Conservation (phyloP, 345 rosid species). For the Carallia pectinifolia region DNA sequence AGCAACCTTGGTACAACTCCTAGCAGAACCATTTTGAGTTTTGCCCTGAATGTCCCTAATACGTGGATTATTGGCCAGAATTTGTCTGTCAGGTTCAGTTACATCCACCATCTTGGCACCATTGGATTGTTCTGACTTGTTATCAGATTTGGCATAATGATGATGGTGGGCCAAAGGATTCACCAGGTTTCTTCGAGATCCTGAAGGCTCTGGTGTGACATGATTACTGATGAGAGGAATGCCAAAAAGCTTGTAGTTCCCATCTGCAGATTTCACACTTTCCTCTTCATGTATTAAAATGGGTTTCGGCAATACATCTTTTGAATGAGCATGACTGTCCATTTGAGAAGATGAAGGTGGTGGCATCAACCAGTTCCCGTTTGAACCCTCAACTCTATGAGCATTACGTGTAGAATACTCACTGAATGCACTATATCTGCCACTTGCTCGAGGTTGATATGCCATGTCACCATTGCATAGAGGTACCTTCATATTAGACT, state of each 20-base stretch:
- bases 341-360: constrained; percentile 24
- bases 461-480: constrained; percentile 21
- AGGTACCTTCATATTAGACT: constrained; percentile 24
- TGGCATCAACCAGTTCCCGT: constrained; percentile 35
- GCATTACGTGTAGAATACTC: constrained; percentile 23
- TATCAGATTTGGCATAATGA: constrained; percentile 18
- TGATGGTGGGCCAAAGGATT: constrained; percentile 13
- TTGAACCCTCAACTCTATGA: constrained; percentile 24
- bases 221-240: constrained; percentile 36
- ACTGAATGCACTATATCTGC: constrained; percentile 19
- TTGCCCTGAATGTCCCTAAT: constrained; percentile 37
- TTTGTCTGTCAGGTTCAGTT: constrained; percentile 43
- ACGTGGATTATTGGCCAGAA: constrained; percentile 31
- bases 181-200: constrained; percentile 1
- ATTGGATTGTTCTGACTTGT: constrained; percentile 27
- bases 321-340: constrained; percentile 18
- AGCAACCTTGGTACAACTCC: constrained; percentile 52
- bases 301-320: constrained; percentile 18
- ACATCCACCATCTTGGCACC: constrained; percentile 21
- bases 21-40: constrained; percentile 32
- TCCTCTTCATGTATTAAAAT: constrained; percentile 22
- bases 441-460: constrained; percentile 20
- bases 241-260: constrained; percentile 51
- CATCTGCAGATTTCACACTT: constrained; percentile 29
- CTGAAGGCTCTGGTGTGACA: constrained; percentile 18